These are phyloP conservation scores for Corniculantispora saksenae DNA, from an alignment of 2,329 filamentous ascomycete species.

Conservation along the genomic window DNA sequence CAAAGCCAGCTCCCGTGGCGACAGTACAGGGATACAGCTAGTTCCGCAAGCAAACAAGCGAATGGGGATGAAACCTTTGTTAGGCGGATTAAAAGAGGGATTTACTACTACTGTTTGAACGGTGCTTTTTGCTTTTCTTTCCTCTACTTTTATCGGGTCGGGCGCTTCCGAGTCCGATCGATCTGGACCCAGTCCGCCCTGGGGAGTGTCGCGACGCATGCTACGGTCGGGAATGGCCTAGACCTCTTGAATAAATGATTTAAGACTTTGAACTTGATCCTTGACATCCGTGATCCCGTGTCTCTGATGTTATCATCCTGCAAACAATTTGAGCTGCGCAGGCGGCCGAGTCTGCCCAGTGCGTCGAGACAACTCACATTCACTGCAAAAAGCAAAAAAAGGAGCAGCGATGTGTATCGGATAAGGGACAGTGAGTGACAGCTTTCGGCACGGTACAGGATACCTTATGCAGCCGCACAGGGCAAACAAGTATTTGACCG, in stretches of 20 bases:
- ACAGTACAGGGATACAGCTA: slow-evolving; percentile 5
- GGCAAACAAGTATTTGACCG: not conserved
- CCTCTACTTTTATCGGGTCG: not conserved
- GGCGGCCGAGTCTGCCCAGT: not conserved
- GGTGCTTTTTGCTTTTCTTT: not conserved
- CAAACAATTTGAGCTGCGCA: not conserved
- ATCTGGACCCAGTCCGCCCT: not conserved
- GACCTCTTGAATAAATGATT: not conserved
- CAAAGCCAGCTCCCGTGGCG: not conserved
- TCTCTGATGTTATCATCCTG: not conserved
- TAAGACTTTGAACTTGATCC: too few species aligned
- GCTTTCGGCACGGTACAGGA: not conserved
- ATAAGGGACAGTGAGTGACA: not conserved
- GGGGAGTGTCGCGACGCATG: not conserved
- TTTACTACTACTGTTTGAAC: not conserved
- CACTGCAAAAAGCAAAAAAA: not conserved
- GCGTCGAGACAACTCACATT: not conserved
- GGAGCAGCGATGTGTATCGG: not conserved
- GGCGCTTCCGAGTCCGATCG: not conserved
- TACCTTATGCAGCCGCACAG: not conserved
- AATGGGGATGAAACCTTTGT: not conserved
- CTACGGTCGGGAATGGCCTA: not conserved
- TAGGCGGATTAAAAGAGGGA: not conserved
- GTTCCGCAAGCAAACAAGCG: not conserved
- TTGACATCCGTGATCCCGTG: not conserved